Evolutionary conservation across 1,284 basidiomycete species (phyloP).

Genomic region (Somion occarium): DNA sequence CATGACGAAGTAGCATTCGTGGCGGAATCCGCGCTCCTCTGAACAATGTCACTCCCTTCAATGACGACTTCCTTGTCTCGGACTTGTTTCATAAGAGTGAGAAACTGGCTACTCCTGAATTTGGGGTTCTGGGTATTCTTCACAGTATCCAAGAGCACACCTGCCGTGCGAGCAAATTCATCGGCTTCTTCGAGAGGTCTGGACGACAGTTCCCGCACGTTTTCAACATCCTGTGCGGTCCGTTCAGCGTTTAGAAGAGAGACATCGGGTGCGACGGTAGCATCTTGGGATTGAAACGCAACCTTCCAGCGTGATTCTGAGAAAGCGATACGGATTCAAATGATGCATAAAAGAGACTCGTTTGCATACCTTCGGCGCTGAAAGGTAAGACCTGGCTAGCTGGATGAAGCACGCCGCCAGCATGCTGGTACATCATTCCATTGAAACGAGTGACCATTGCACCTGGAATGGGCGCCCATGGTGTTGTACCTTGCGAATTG

Average conservation of each 20-base stretch:
- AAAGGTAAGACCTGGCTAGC: background rate
- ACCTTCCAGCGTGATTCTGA: constrained; percentile 49
- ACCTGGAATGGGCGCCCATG: background rate
- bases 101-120: constrained; percentile 85
- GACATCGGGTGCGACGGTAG: constrained; percentile 22
- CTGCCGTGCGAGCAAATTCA: constrained; percentile 75
- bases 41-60: constrained; percentile 76
- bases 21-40: constrained; percentile 18
- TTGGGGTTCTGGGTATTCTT: constrained; percentile 76
- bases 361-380: background rate
- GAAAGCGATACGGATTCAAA: too few species aligned
- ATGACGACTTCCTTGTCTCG: constrained; percentile 83
- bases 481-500: background rate
- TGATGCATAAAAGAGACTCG: background rate
- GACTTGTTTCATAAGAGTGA: constrained; percentile 83
- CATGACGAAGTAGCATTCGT: constrained; percentile 29
- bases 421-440: background rate
- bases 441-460: background rate
- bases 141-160: constrained; percentile 65
- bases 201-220: constrained; percentile 22
- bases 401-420: background rate
- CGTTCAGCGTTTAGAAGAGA: background rate
- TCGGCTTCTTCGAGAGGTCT: constrained; percentile 35
- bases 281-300: constrained; percentile 57
- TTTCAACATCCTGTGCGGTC: constrained; percentile 9